phyloP scores from a whole-genome alignment of 31 red algal genomes.

The Odonthalia washingtoniensis region DNA sequence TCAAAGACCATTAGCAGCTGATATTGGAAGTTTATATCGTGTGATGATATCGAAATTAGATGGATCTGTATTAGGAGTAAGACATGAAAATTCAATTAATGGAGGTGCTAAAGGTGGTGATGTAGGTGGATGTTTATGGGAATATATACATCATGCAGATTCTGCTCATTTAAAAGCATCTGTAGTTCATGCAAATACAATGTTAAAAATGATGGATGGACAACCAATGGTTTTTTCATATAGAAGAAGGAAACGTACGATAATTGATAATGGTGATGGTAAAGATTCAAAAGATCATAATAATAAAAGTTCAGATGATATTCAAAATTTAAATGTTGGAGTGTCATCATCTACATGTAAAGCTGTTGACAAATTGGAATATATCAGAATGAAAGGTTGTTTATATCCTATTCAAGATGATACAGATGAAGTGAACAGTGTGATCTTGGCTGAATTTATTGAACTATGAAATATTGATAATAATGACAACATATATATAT shows the following conservation, averaged over 20 bases:
- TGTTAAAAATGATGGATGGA: constrained; percentile 50
- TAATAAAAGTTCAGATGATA: no score
- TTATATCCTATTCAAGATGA: constrained; percentile 47
- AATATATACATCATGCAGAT: constrained; percentile 52
- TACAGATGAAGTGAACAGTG: constrained; percentile 15
- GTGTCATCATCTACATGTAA: neutral
- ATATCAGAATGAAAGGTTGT: constrained; percentile 68
- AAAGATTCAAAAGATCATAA: neutral
- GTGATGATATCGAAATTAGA: constrained; percentile 54
- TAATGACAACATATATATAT: no score
- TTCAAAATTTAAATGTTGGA: neutral
- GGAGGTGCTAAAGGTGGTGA: constrained; percentile 58
- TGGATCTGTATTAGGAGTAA: constrained; percentile 48
- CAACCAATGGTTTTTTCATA: constrained; percentile 70
- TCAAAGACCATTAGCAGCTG: constrained; percentile 41
- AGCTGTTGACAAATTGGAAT: neutral
- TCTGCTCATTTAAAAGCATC: constrained; percentile 40
- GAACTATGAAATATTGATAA: no score
- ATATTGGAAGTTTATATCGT: constrained; percentile 55
- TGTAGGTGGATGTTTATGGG: constrained; percentile 60
- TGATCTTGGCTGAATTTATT: constrained; percentile 68
- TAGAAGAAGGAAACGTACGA: constrained; percentile 36
- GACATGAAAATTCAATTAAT: constrained; percentile 35
- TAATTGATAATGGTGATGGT: neutral
- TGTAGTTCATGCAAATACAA: constrained; percentile 52